These are phyloP conservation scores for Xylariales sp. DNA, from an alignment of 2,329 filamentous ascomycete genomes.

Conservation along the genomic window DNA sequence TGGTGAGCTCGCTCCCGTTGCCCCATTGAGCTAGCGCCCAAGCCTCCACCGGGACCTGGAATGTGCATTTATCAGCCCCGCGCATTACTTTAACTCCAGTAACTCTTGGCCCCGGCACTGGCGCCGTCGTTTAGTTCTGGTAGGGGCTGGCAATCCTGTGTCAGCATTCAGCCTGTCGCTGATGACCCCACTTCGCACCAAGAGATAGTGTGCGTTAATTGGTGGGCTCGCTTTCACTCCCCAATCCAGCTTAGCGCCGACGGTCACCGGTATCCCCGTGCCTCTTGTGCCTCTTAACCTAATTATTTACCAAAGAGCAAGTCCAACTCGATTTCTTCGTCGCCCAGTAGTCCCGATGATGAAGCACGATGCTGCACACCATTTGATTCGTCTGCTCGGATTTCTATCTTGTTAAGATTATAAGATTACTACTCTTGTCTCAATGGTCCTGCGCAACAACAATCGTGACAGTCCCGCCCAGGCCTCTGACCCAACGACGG, in stretches of 20 bases:
- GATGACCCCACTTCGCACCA: no score
- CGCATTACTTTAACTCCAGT: no score
- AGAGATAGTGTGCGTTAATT: no score
- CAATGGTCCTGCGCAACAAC: slow-evolving; percentile 12
- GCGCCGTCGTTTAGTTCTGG: no score
- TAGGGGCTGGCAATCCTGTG: no score
- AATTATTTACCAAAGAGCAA: background rate
- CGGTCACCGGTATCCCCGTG: background rate
- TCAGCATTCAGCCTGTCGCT: no score
- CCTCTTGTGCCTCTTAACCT: background rate
- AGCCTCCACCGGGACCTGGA: background rate
- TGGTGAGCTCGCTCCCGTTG: slow-evolving; percentile 26
- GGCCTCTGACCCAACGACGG: slow-evolving; percentile 14
- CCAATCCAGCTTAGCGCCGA: background rate
- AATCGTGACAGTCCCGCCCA: slow-evolving; percentile 7
- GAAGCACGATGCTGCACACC: background rate
- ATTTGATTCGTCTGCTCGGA: slow-evolving; percentile 22
- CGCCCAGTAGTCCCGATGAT: background rate
- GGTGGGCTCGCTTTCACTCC: background rate
- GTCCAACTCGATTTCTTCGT: background rate
- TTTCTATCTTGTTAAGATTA: slow-evolving; percentile 13
- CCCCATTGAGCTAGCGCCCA: slow-evolving; percentile 21
- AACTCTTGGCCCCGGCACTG: no score
- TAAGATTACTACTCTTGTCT: slow-evolving; percentile 5
- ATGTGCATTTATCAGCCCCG: no score